These are phyloP conservation scores for Fusarium foetens DNA, from an alignment of 2,329 filamentous ascomycete genomes.

Conservation along the genomic window DNA sequence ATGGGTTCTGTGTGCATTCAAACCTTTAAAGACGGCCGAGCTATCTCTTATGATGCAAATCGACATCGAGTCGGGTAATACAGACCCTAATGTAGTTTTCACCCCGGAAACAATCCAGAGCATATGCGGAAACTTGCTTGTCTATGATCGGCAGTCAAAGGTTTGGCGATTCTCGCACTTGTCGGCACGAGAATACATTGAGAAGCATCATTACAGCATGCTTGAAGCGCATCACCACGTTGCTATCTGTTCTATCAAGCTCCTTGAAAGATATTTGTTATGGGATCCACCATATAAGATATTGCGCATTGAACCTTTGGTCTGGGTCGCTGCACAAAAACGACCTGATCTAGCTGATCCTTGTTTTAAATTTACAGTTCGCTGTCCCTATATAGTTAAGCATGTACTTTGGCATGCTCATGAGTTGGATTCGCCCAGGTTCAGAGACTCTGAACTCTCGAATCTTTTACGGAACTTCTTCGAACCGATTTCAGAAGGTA, in stretches of 20 bases:
- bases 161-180: background rate
- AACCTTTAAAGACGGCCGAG: rapidly evolving
- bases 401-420: rapidly evolving
- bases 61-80: too few species aligned
- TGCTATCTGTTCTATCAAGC: background rate
- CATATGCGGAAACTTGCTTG: background rate
- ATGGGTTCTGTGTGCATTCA: background rate
- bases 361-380: too few species aligned
- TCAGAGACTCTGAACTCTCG: rapidly evolving
- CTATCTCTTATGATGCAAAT: rapidly evolving
- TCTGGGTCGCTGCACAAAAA: too few species aligned
- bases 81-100: too few species aligned
- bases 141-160: rapidly evolving
- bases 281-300: too few species aligned
- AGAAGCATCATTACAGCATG: rapidly evolving
- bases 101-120: rapidly evolving
- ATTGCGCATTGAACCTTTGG: too few species aligned
- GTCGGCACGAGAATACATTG: background rate
- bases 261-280: rapidly evolving
- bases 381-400: rapidly evolving
- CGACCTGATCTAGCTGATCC: too few species aligned
- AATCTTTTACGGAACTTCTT: rapidly evolving
- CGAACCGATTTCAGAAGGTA: rapidly evolving
- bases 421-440: rapidly evolving
- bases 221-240: rapidly evolving